Evolutionary conservation across 768 basidiomycete species (phyloP), one percentile per base, ranked within the genome.

Genomic region (Scleroderma bovista): DNA sequence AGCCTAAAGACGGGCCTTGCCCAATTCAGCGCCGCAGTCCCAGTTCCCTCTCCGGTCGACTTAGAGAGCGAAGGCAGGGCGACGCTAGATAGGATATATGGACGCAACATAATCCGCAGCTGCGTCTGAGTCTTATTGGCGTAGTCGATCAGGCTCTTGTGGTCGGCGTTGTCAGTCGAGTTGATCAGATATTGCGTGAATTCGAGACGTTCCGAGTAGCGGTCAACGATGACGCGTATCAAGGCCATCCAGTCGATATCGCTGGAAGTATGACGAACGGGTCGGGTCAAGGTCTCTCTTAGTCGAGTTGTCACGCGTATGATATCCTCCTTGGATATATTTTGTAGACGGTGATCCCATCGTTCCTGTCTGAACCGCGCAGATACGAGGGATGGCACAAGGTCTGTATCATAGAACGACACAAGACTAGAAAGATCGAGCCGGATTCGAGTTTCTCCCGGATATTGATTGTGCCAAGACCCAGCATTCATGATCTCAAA

Each of bases 381-480:
- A n/a, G n/a, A n/a, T n/a, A n/a, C 62, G 11, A 78, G 64, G 46
- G 67, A 71, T 1, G 70, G 69, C 36, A 70, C 71, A 7, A 72
- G 60, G 0, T 46, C 47, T 2, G 63, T 63, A 52, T 78, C 75
- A 53, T 75, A 77, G 48, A 77, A 72, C 0, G 75, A 73, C 16
- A 77, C 53, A 13, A 72, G 50, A 13, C 71, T 64, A 3, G 72
- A 57, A 39, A 72, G 67, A 57, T 77, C 75, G 17, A 75, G 61
- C 19, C 64, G 51, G n/a, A 75, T 60, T 24, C 76, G 75, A 1
- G 66, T 63, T 23, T 77, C 75, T 31, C 74, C 75, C 0, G 75
- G 75, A 37, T 62, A 70, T 44, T 51, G 55, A 47, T 75, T 71
- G 48, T 75, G 69, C 74, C 71, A 74, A 23, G 59, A 57, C 26